Base-by-base conservation (phyloP, 2,329 filamentous ascomycete genomes). In the Endoconidiophora laricicola region DNA sequence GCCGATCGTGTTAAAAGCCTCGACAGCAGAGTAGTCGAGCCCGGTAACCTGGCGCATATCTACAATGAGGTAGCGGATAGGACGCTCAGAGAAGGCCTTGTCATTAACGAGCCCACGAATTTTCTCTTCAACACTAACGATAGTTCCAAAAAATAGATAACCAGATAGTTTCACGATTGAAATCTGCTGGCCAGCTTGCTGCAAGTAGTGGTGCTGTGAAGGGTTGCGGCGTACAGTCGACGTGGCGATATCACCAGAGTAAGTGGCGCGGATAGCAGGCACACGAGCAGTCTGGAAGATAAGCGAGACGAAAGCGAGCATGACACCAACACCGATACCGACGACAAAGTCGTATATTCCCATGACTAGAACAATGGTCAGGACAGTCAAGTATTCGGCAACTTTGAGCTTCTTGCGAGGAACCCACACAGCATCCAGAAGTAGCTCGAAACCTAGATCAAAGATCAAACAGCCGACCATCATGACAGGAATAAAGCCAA, bases 81-180 rank as follows among this genome's bases (percentile, higher is more conserved):
- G 87, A 48, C 80, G 75, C 56, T 77, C 69, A 23, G 71, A 69
- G 60, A 95, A 96, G 2, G 79, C 75, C 54, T 90, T 80, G 26
- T 94, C 86, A 24, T 88, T 81, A 44, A 96, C 80, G 29, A 96
- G 68, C 3, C 73, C 78, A 20, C 88, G 78, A 54, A 96, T 88
- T 55, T 83, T 83, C 55, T 86, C 83, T 63, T 98, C 91, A 0
- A 98, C 90, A 44, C 86, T 86, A 48, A 95, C 90, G 56, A 98
- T 94, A 2, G 88, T 96, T 14, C 91, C 91, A 57, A 98, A 98
- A 70, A 98, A 98, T n/a, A 98, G 75, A 60, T 90, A 96, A 0
- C 91, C 90, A 0, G 84, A 82, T 14, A 98, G 73, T 63, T 96
- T 96, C 59, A 94, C 83, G 46, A 96, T 80, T 52, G 85, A 83